A percentile compares a stretch with the other conserved stretches of the same genome.
These are phyloP conservation scores for Coprinellus micaceus DNA, from an alignment of 768 basidiomycete genomes.

Conservation along the genomic window DNA sequence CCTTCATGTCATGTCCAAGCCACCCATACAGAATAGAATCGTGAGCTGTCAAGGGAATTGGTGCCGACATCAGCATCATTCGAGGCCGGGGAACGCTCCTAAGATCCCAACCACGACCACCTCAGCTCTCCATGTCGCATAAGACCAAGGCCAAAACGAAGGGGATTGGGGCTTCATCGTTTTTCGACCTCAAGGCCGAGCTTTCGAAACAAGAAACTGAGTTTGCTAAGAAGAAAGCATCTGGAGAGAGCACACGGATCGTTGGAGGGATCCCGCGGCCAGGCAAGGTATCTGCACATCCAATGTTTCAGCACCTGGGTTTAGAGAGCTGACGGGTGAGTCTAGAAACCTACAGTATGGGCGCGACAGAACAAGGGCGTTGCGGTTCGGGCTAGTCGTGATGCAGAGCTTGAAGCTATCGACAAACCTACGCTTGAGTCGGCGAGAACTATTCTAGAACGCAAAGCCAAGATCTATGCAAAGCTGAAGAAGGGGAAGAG, in stretches of 20 bases:
- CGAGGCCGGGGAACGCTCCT: too few relatives aligned
- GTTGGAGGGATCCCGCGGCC: conserved; percentile 62
- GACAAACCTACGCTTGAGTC: conserved; percentile 70
- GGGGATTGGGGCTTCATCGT: conserved; percentile 69
- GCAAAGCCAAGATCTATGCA: conserved; percentile 79
- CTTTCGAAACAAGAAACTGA: conserved; percentile 60
- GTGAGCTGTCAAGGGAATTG: too few relatives aligned
- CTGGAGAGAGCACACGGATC: conserved; percentile 49
- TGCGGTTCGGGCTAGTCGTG: conserved; percentile 54
- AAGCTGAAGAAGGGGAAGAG: conserved; percentile 74
- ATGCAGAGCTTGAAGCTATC: conserved; percentile 67
- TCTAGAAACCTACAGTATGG: conserved; percentile 83
- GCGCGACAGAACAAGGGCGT: conserved; percentile 74
- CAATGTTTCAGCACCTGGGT: background rate
- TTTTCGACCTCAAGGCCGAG: conserved; percentile 80
- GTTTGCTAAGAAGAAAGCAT: conserved; percentile 54
- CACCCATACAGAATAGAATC: too few relatives aligned
- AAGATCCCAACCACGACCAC: too few relatives aligned
- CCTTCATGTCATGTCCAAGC: too few relatives aligned
- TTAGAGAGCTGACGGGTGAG: background rate
- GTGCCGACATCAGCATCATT: too few relatives aligned
- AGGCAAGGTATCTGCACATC: conserved; percentile 49
- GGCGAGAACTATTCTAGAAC: conserved; percentile 65
- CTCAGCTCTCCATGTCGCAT: conserved; percentile 36
- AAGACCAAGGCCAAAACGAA: conserved; percentile 61